Percentiles rank a stretch among this genome's conserved stretches.
Evolutionary conservation across 1,284 basidiomycete genomes (phyloP).

Genomic region (Pseudozyma tsukubaensis): DNA sequence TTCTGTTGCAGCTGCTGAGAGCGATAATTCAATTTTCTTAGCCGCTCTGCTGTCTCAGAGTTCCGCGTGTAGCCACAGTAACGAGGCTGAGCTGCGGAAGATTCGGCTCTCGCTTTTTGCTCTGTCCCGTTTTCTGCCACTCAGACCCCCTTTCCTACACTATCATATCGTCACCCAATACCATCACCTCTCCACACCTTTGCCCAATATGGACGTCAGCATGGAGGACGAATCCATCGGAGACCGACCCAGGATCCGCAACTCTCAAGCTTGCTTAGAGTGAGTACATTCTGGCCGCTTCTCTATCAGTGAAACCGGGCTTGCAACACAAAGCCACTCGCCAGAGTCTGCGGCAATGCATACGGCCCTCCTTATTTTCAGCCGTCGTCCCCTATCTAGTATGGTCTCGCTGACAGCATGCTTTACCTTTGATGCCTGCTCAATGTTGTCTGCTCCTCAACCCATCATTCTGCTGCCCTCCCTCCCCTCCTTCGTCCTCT

Average conservation of each 20-base stretch:
- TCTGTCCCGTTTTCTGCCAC: not conserved
- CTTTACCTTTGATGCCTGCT: not conserved
- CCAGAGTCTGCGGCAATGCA: slow-evolving; percentile 37
- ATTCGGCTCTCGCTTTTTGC: not conserved
- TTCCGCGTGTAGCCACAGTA: not conserved
- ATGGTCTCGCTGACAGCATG: slow-evolving; percentile 10
- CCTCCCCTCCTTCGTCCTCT: not conserved
- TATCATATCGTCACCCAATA: slow-evolving; percentile 7
- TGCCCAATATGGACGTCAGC: slow-evolving; percentile 21
- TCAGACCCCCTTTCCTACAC: not conserved
- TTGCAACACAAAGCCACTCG: slow-evolving; percentile 2
- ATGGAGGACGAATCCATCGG: slow-evolving; percentile 38
- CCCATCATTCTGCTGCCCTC: not conserved
- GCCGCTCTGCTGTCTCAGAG: no score
- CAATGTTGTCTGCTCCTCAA: not conserved
- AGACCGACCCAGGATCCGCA: slow-evolving; percentile 40
- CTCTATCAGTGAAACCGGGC: not conserved
- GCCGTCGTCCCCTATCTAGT: slow-evolving; percentile 5
- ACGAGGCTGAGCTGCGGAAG: no score
- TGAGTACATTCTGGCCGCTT: slow-evolving; percentile 11
- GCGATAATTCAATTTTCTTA: no score
- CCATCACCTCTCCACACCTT: slow-evolving; percentile 1
- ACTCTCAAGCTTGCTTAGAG: slow-evolving; percentile 50
- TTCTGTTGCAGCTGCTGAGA: no score
- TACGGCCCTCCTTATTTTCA: slow-evolving; percentile 13